phyloP scores from a whole-genome alignment of 169 alveolate species.

The Eimeria zaria region DNA sequence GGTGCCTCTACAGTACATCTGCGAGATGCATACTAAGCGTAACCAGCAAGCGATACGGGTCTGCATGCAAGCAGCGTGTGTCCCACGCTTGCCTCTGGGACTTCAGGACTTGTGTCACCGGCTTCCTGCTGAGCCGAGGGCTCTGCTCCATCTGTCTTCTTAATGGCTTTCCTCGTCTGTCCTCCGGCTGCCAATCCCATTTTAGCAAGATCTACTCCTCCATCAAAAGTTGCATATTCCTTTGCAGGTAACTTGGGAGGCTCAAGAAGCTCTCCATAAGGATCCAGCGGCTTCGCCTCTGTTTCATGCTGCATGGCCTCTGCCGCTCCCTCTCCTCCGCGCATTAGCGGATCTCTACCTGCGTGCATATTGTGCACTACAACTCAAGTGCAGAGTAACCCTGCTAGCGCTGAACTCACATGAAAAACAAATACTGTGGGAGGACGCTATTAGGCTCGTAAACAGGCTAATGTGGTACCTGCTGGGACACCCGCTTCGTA shows the following conservation, averaged over 20 bases:
- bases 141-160: slow-evolving; percentile 16
- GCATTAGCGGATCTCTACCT: slow-evolving; percentile 38
- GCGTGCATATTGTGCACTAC: background rate
- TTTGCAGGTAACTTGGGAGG: slow-evolving; percentile 29
- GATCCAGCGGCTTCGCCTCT: slow-evolving; percentile 7
- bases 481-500: slow-evolving; percentile 83
- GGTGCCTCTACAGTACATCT: background rate
- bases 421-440: background rate
- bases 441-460: background rate
- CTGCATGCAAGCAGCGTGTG: background rate
- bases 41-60: background rate
- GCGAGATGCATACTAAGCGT: background rate
- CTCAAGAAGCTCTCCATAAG: slow-evolving; percentile 62
- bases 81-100: slow-evolving; percentile 44
- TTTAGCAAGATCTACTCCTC: slow-evolving; percentile 79
- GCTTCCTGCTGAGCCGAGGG: background rate
- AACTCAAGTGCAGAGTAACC: background rate
- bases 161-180: slow-evolving; percentile 32
- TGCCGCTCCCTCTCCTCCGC: slow-evolving; percentile 28
- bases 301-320: slow-evolving; percentile 48
- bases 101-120: background rate
- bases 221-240: slow-evolving; percentile 61
- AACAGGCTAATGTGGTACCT: background rate
- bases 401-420: background rate
- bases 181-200: slow-evolving; percentile 72